These are phyloP conservation scores for Euphorbia peplus DNA, from an alignment of 345 rosid species.

Conservation along the genomic window DNA sequence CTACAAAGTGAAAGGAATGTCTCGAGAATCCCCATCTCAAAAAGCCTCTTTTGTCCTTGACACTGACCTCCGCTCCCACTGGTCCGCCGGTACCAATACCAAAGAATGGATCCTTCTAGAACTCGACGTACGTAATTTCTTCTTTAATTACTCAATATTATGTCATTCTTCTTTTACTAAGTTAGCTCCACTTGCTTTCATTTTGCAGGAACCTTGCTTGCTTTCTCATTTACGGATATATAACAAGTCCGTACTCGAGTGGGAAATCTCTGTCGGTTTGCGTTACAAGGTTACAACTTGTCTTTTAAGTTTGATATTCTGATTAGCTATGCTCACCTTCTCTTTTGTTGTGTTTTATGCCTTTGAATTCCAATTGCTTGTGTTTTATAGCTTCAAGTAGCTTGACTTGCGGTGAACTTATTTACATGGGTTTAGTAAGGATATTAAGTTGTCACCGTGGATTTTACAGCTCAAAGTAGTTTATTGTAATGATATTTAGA, in stretches of 20 bases:
- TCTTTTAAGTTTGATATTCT: background rate
- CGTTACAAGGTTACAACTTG: conserved; percentile 59
- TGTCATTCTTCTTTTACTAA: background rate
- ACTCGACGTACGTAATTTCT: conserved; percentile 45
- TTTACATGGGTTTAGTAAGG: too few relatives aligned
- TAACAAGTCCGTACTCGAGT: conserved; percentile 84
- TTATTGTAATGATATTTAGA: too few relatives aligned
- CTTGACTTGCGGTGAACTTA: too few relatives aligned
- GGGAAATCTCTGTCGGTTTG: conserved; percentile 84
- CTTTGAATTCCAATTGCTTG: background rate
- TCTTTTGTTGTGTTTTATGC: background rate
- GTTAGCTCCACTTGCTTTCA: background rate
- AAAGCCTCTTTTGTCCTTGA: conserved; percentile 73
- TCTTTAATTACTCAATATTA: background rate
- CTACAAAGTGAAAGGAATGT: conserved; percentile 71
- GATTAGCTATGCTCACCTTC: background rate
- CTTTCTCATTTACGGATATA: conserved; percentile 69
- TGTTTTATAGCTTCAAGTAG: too few relatives aligned
- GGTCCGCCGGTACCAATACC: conserved; percentile 85
- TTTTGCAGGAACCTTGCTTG: conserved; percentile 73
- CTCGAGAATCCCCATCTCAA: conserved; percentile 74
- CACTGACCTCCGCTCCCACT: conserved; percentile 76
- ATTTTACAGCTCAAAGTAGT: background rate
- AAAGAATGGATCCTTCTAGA: conserved; percentile 88
- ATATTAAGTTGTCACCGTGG: too few relatives aligned